Evolutionary conservation across 768 basidiomycete species (phyloP).

Genomic region (Cubamyces lactineus): DNA sequence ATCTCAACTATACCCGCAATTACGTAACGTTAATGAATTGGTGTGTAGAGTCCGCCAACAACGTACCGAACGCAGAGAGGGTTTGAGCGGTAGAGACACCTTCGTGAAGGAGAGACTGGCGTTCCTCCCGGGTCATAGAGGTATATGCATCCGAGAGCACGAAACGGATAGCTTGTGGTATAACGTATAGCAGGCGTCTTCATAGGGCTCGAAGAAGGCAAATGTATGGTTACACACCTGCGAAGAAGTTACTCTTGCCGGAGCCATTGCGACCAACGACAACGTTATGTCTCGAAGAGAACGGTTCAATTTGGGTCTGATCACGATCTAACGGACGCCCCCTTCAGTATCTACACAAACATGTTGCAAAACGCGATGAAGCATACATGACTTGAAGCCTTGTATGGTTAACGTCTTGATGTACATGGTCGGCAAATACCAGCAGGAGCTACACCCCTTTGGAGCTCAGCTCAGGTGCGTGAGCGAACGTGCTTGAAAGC

Average conservation of each 20-base stretch:
- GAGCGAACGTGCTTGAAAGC: too few relatives aligned
- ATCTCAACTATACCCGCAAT: constrained; percentile 67
- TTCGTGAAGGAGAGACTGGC: constrained; percentile 92
- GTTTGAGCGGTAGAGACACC: constrained; percentile 88
- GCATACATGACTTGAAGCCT: constrained; percentile 96
- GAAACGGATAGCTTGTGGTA: constrained; percentile 70
- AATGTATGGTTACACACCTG: constrained; percentile 55
- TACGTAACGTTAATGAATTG: not conserved
- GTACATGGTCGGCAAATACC: constrained; percentile 51
- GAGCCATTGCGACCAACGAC: constrained; percentile 97
- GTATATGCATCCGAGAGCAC: constrained; percentile 98
- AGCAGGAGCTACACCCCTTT: not conserved
- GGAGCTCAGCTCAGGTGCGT: too few relatives aligned
- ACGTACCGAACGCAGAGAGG: constrained; percentile 84
- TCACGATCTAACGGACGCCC: constrained; percentile 63
- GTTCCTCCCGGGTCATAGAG: constrained; percentile 91
- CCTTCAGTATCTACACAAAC: not conserved
- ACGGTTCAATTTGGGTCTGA: constrained; percentile 92
- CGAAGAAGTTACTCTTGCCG: constrained; percentile 99
- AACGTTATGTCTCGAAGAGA: constrained; percentile 92
- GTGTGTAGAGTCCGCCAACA: not conserved
- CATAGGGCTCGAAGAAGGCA: too few relatives aligned
- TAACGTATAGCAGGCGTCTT: not conserved
- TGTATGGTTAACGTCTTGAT: constrained; percentile 91
- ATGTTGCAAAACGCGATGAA: not conserved